These are phyloP conservation scores for Anthracocystis setariae DNA, from an alignment of 1,284 basidiomycete genomes.

Conservation along the genomic window DNA sequence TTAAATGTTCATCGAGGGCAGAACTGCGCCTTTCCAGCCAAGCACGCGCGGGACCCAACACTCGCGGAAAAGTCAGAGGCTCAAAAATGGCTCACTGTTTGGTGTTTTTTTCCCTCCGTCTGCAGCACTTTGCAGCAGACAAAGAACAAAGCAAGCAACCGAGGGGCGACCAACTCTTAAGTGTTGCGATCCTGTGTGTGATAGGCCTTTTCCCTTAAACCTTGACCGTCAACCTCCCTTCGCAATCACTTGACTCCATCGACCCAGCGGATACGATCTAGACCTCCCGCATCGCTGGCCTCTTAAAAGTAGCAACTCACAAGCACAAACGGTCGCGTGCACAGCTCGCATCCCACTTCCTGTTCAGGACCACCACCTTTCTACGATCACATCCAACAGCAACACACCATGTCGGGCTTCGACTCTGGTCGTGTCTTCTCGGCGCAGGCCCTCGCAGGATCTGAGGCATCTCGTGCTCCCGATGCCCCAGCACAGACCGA, in stretches of 20 bases:
- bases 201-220: too few species aligned
- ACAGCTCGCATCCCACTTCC: too few species aligned
- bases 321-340: too few species aligned
- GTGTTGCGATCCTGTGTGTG: too few species aligned
- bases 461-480: slow-evolving; percentile 57
- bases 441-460: slow-evolving; percentile 61
- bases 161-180: too few species aligned
- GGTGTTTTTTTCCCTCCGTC: neutral
- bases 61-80: neutral
- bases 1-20: slow-evolving; percentile 9
- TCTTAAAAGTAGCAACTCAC: too few species aligned
- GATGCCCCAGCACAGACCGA: slow-evolving; percentile 66
- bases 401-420: slow-evolving; percentile 64
- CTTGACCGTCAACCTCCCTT: too few species aligned
- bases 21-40: slow-evolving; percentile 10
- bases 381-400: neutral
- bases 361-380: too few species aligned
- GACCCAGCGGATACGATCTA: too few species aligned
- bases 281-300: neutral
- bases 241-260: too few species aligned
- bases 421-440: slow-evolving; percentile 64
- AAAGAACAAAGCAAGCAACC: too few species aligned
- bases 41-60: slow-evolving; percentile 3
- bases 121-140: neutral
- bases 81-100: neutral